Evolutionary conservation across 2,329 filamentous ascomycete species (phyloP).

Genomic region (Trichoderma polysporum): DNA sequence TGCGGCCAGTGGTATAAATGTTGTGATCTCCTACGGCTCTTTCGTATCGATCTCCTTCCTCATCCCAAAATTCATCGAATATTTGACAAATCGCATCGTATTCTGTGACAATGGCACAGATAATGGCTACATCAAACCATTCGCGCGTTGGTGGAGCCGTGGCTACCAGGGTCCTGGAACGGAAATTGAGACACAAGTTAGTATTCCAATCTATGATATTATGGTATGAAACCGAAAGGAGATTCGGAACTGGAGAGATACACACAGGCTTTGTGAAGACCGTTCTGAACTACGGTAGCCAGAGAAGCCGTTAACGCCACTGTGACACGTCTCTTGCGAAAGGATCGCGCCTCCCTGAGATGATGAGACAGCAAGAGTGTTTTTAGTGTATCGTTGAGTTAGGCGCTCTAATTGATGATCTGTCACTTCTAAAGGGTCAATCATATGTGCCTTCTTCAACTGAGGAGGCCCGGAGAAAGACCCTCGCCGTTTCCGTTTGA

Average conservation of each 20-base stretch:
- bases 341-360: not conserved
- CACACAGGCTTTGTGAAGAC: not conserved
- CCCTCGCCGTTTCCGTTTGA: constrained; percentile 7
- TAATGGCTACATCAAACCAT: constrained; percentile 21
- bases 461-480: not conserved
- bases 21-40: constrained; percentile 23
- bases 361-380: not conserved
- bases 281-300: not conserved
- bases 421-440: not conserved
- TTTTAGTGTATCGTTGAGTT: not conserved
- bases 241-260: not conserved
- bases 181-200: not conserved
- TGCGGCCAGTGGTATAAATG: constrained; percentile 27
- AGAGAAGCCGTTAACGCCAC: not conserved
- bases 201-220: not conserved
- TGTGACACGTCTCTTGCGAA: not conserved
- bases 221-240: too few relatives aligned
- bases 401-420: not conserved
- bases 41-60: constrained; percentile 13
- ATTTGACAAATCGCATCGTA: constrained; percentile 20
- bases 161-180: not conserved
- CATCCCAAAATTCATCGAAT: constrained; percentile 24
- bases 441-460: not conserved
- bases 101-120: constrained; percentile 20
- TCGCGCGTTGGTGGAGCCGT: not conserved